Base-by-base conservation (phyloP, 208 protist genomes). In the Trypanosoma platydactyli region DNA sequence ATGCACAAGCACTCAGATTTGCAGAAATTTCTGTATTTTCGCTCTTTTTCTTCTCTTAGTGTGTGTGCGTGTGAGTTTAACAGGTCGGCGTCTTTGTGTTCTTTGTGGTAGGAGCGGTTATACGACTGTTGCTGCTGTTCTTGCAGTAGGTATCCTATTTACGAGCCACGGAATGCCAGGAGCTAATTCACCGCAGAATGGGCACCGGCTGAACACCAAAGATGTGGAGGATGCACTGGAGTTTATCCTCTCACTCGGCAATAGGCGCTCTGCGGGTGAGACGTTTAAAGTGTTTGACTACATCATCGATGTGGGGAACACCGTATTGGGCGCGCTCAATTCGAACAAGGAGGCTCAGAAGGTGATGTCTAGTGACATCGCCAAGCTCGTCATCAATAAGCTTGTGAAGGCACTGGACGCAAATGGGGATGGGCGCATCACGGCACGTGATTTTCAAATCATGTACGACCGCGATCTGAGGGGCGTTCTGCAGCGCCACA, bases 401-500 rank as follows among this genome's bases (percentile, higher is more conserved):
- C 55, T 88, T 13, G 54, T 88, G 11, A 74, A 73, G 53, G 44
- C 65, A 1, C 61, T 88, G 18, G 80, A 84, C 75, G 81, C 83
- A 68, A 76, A 91, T 56, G 81, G 77, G 11, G 85, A 88, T 35
- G 85, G 85, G 25, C 80, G 75, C 59, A 44, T 88, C 16, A 88
- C 79, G 6, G 71, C 85, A 5, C 78, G 74, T 54, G 85, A 91
- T 64, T 84, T 86, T 53, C 81, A 86, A 61, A 77, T 84, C 52
- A 81, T 88, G 68, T 86, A 91, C 62, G 81, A 84, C 55, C 27
- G 72, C 24, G 52, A 79, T 45, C 60, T 88, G 16, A 79, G 76
- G 15, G 61, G 64, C 3, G 45, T 68, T 27, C 56, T 88, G 18
- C 27, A 55, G 0, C 45, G 61, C 1, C 70, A 88, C 49, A 18